Percentiles rank a stretch among this genome's conserved stretches.
phyloP scores from a whole-genome alignment of 768 basidiomycete genomes.

The Holtermannia corniformis region DNA sequence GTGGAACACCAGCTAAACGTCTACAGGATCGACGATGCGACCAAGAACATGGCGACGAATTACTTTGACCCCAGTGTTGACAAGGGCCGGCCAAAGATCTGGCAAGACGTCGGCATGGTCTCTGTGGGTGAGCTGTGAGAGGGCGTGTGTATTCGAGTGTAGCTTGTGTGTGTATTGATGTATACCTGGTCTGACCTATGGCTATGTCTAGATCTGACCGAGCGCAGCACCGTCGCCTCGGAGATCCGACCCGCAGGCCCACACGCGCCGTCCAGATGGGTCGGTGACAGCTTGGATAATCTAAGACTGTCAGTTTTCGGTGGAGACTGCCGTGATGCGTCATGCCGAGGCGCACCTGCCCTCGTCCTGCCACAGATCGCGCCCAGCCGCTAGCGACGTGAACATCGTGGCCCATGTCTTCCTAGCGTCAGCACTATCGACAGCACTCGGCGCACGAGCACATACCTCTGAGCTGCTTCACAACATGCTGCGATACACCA shows the following conservation, averaged over 20 bases:
- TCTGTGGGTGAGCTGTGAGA: slow-evolving; percentile 59
- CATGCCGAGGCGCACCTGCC: slow-evolving; percentile 11
- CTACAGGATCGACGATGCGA: slow-evolving; percentile 65
- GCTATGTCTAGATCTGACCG: slow-evolving; percentile 67
- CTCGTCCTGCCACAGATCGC: slow-evolving; percentile 43
- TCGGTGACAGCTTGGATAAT: slow-evolving; percentile 69
- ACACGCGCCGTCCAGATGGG: slow-evolving; percentile 61
- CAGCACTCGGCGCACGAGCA: neutral
- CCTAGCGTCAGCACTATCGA: slow-evolving; percentile 1
- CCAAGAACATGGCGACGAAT: slow-evolving; percentile 62
- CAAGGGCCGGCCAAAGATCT: slow-evolving; percentile 60
- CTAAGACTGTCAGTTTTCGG: too few species aligned
- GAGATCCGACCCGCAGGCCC: slow-evolving; percentile 90
- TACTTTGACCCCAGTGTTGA: slow-evolving; percentile 67
- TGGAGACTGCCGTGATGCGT: slow-evolving; percentile 43
- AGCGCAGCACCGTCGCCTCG: slow-evolving; percentile 81
- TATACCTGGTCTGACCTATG: too few species aligned
- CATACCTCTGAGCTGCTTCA: slow-evolving; percentile 59
- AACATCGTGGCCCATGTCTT: slow-evolving; percentile 85
- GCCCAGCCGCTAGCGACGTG: slow-evolving; percentile 53
- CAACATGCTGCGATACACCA: slow-evolving; percentile 55
- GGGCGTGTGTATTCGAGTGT: too few species aligned
- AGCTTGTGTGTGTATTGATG: too few species aligned
- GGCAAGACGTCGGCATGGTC: slow-evolving; percentile 63
- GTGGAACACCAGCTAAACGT: neutral